These are phyloP conservation scores for Tulasnella sp. DNA, from an alignment of 768 basidiomycete genomes.

Conservation along the genomic window DNA sequence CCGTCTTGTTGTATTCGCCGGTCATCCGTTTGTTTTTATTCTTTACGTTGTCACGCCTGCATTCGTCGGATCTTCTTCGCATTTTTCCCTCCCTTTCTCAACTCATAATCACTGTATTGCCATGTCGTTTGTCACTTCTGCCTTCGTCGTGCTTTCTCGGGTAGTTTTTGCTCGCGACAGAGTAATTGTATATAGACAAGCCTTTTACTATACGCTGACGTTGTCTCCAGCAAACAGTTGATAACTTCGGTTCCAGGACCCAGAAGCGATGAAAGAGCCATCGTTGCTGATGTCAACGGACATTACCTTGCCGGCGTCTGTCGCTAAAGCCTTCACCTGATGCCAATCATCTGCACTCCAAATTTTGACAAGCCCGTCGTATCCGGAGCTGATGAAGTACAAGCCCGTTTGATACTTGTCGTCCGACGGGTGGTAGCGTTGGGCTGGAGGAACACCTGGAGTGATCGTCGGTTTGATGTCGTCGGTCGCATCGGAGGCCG, in stretches of 20 bases:
- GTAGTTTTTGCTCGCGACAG: background rate
- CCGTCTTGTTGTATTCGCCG: background rate
- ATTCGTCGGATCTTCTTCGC: background rate
- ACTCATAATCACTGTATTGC: background rate
- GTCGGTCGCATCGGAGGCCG: slow-evolving; percentile 18
- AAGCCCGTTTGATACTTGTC: slow-evolving; percentile 76
- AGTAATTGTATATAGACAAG: background rate
- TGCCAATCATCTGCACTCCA: slow-evolving; percentile 99
- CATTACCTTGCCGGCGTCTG: slow-evolving; percentile 98
- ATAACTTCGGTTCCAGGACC: slow-evolving; percentile 90
- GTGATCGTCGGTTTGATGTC: slow-evolving; percentile 24
- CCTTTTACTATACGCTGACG: background rate
- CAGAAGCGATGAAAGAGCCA: slow-evolving; percentile 73
- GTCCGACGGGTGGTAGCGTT: slow-evolving; percentile 26
- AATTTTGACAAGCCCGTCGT: slow-evolving; percentile 88
- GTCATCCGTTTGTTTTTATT: background rate
- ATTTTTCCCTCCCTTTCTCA: background rate
- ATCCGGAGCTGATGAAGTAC: slow-evolving; percentile 88
- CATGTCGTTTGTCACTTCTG: background rate
- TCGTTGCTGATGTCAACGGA: slow-evolving; percentile 84
- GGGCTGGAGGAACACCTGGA: slow-evolving; percentile 27
- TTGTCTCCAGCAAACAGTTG: slow-evolving; percentile 81
- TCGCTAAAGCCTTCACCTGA: slow-evolving; percentile 72
- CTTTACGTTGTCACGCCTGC: background rate
- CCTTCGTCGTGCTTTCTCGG: background rate